Percentiles rank a stretch among this genome's conserved stretches.
phyloP scores from a whole-genome alignment of 2,329 filamentous ascomycete genomes.

The Coniochaeta ligniaria region DNA sequence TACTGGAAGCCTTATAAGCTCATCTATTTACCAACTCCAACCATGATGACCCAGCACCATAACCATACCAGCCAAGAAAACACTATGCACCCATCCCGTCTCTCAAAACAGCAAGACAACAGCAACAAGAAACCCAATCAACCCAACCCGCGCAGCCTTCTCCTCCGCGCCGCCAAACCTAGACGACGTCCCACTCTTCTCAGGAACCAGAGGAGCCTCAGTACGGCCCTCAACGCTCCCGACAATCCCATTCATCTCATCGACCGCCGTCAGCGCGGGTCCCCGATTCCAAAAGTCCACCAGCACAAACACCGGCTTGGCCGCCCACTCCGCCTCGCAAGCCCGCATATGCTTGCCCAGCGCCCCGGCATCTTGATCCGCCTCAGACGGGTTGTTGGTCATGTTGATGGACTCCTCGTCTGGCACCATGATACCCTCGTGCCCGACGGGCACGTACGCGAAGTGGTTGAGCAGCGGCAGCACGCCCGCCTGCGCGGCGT shows the following conservation, averaged over 20 bases:
- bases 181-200: slow-evolving; percentile 3
- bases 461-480: slow-evolving; percentile 79
- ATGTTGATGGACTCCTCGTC: slow-evolving; percentile 50
- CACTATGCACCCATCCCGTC: not conserved
- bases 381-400: slow-evolving; percentile 57
- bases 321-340: slow-evolving; percentile 28
- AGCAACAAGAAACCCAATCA: slow-evolving; percentile 35
- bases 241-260: slow-evolving; percentile 54
- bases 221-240: not conserved
- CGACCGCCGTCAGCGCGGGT: slow-evolving; percentile 61
- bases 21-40: not conserved
- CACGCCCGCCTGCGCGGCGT: slow-evolving; percentile 49
- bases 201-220: not conserved
- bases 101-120: slow-evolving; percentile 28
- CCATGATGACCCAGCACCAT: no score
- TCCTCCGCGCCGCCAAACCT: slow-evolving; percentile 4
- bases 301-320: slow-evolving; percentile 62
- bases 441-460: slow-evolving; percentile 51
- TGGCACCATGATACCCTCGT: slow-evolving; percentile 52
- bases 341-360: slow-evolving; percentile 36
- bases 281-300: slow-evolving; percentile 77
- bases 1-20: not conserved
- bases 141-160: slow-evolving; percentile 20
- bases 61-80: not conserved
- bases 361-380: slow-evolving; percentile 32